phyloP scores from a whole-genome alignment of 495 filamentous ascomycete species.

The Aspergillus funiculosus region DNA sequence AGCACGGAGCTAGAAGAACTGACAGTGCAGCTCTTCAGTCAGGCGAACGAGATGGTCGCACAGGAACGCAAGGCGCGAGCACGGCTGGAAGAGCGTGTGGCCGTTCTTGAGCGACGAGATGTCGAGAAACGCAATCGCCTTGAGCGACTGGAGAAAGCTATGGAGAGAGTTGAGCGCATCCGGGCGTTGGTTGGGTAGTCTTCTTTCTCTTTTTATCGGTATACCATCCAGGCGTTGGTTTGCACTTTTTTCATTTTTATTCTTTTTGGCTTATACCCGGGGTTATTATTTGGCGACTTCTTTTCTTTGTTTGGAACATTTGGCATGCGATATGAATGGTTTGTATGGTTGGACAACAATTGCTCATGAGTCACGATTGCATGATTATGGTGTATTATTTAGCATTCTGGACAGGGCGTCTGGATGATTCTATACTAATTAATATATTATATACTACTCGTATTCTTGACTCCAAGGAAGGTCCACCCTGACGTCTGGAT shows the following conservation, averaged over 20 bases:
- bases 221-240: not conserved
- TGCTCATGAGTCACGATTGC: constrained; percentile 5
- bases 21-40: constrained; percentile 76
- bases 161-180: constrained; percentile 69
- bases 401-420: too few relatives aligned
- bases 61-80: constrained; percentile 75
- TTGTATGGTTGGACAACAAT: not conserved
- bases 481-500: not conserved
- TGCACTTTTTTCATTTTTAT: not conserved
- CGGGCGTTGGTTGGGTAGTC: constrained; percentile 58
- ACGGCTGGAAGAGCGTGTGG: constrained; percentile 69
- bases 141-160: constrained; percentile 70
- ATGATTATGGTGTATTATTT: constrained; percentile 10
- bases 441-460: too few relatives aligned
- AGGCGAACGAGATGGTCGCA: constrained; percentile 98
- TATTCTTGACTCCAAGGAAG: too few relatives aligned
- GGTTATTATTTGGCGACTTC: not conserved
- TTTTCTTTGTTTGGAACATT: too few relatives aligned
- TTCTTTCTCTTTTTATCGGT: constrained; percentile 10
- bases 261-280: constrained; percentile 2
- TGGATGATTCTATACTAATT: too few relatives aligned
- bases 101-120: constrained; percentile 62
- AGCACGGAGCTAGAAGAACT: constrained; percentile 85
- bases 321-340: not conserved
- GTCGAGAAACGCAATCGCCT: constrained; percentile 63